Base-by-base conservation (phyloP, 495 filamentous ascomycete genomes). In the Xylaria intraflava region DNA sequence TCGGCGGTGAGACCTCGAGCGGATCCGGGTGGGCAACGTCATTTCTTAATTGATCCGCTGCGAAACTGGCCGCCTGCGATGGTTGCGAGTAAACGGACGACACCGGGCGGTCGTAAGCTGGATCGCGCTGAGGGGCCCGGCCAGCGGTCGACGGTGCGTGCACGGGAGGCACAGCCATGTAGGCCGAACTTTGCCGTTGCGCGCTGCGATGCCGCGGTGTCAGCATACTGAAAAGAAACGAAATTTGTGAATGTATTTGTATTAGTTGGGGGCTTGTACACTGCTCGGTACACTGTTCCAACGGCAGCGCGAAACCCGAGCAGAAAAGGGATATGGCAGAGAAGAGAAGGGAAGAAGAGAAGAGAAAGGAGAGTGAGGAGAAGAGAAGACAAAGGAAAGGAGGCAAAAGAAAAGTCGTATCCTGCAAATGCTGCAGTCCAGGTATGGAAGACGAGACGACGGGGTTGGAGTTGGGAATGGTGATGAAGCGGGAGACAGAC, bases 1-100 rank as follows among this genome's bases (percentile, higher is more conserved):
- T 77, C 9, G 74, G 74, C 43, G 74, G 74, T 30, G 72, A 76
- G 64, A 77, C 69, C 19, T 71, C 71, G 55, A 55, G 65, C 46
- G 58, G 60, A 29, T 65, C 65, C 55, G 65, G 61, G 39, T 65
- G 62, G 45, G 66, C 62, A 43, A 69, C 65, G 62, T 71, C 60
- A 44, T 65, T 65, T 63, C 56, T 51, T 14, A 62, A 35, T 16
- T 65, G 61, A 12, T 55, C 57, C 17, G 65, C 64, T 17, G 70
- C 54, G 41, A 64, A 68, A 46, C 46, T 41, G 44, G 54, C 46
- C 14, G 62, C 53, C 23, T 48, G 40, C 43, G 64, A 62, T 27
- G 59, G 62, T 41, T 65, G 56, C 50, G 72, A 74, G 58, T 74
- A 72, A 27, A 70, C 49, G 26, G 72, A 71, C 19, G 74, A 73